Conservation (phyloP, 352 stramenopile genomes). For the Thalassiosira mediterranea region DNA sequence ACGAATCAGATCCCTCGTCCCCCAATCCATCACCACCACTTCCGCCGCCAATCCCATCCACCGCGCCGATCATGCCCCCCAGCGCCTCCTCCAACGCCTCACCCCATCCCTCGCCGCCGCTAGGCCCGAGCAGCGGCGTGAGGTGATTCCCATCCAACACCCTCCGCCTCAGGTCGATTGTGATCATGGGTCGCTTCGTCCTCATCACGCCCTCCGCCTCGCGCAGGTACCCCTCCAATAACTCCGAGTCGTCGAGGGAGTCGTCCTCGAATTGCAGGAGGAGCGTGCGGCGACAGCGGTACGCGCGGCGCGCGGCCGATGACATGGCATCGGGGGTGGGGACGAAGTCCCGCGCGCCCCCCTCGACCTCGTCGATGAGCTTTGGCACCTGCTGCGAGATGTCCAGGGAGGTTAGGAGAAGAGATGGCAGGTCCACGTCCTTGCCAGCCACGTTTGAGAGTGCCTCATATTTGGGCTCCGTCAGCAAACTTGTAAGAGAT, state of each 20-base stretch:
- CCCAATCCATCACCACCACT: slow-evolving; percentile 48
- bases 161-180: slow-evolving; percentile 72
- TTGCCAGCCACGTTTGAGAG: slow-evolving; percentile 59
- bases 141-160: slow-evolving; percentile 68
- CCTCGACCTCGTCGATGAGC: slow-evolving; percentile 77
- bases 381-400: slow-evolving; percentile 77
- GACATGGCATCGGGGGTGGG: slow-evolving; percentile 65
- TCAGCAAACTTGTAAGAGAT: slow-evolving; percentile 41
- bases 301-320: slow-evolving; percentile 61
- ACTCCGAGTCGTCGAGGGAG: slow-evolving; percentile 71
- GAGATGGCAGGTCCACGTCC: too few species aligned
- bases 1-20: neutral
- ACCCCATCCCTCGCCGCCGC: slow-evolving; percentile 40
- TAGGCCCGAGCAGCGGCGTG: slow-evolving; percentile 67
- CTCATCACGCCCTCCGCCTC: slow-evolving; percentile 75
- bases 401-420: slow-evolving; percentile 63
- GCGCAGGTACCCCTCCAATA: slow-evolving; percentile 70
- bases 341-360: slow-evolving; percentile 72
- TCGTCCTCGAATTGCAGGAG: slow-evolving; percentile 76
- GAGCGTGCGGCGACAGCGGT: slow-evolving; percentile 72
- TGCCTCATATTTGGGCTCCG: slow-evolving; percentile 47
- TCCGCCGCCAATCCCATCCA: slow-evolving; percentile 32
- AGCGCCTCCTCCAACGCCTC: slow-evolving; percentile 28
- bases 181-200: slow-evolving; percentile 79
- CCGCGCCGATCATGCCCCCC: slow-evolving; percentile 47